phyloP scores from a whole-genome alignment of 2,329 filamentous ascomycete genomes.

The Zymoseptoria crescenta region DNA sequence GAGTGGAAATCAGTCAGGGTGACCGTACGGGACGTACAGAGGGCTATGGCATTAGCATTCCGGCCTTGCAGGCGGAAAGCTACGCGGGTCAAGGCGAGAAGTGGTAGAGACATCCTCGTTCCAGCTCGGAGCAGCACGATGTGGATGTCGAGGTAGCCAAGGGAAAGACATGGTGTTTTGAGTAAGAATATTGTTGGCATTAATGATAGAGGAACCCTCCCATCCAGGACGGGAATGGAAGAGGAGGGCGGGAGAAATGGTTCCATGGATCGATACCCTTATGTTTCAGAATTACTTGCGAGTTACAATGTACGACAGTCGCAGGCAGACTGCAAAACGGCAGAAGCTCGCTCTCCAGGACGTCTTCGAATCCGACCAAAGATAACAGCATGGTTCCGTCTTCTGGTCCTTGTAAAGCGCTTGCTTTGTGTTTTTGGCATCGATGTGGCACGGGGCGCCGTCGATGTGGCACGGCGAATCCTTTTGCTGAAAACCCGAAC shows the following conservation, averaged over 20 bases:
- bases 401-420: background rate
- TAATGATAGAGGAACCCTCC: background rate
- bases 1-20: conserved; percentile 40
- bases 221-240: background rate
- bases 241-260: background rate
- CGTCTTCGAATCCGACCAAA: too few relatives aligned
- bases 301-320: background rate
- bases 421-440: background rate
- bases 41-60: conserved; percentile 44
- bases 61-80: conserved; percentile 31
- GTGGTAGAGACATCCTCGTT: conserved; percentile 18
- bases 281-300: background rate
- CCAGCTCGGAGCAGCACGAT: background rate
- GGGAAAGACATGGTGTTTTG: background rate
- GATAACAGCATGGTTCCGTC: background rate
- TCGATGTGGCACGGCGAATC: too few relatives aligned
- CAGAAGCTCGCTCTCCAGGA: background rate
- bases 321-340: background rate
- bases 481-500: too few relatives aligned
- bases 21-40: conserved; percentile 40
- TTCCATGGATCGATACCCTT: background rate
- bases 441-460: background rate
- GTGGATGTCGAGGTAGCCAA: background rate
- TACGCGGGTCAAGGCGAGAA: conserved; percentile 22
- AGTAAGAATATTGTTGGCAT: background rate